Percentiles rank a stretch among this genome's conserved stretches.
Conservation (phyloP, 495 filamentous ascomycete species). For the Pyrenopolyporus hunteri region DNA sequence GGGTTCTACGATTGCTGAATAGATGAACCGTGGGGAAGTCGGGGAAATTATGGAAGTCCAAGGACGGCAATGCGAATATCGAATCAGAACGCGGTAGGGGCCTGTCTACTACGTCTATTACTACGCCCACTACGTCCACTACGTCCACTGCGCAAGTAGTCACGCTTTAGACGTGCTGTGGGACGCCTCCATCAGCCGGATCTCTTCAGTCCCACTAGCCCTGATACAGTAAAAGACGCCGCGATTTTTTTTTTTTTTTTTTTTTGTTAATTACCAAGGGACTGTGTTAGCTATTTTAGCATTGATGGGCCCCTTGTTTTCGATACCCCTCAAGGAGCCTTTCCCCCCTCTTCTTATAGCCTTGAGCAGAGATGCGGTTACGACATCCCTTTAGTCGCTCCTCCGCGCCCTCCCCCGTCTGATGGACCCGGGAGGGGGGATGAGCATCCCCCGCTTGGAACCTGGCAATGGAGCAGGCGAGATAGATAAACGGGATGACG, state of each 20-base stretch:
- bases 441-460: conserved; percentile 24
- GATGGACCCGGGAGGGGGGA: conserved; percentile 5
- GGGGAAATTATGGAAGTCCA: conserved; percentile 21
- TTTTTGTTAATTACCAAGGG: not conserved
- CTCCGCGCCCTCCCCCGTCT: conserved; percentile 8
- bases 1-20: conserved; percentile 21
- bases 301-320: conserved; percentile 1
- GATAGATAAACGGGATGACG: conserved; percentile 35
- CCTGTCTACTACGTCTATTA: no score
- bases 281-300: no score
- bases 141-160: not conserved
- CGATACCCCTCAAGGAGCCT: conserved; percentile 1
- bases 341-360: not conserved
- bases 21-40: conserved; percentile 28
- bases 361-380: not conserved
- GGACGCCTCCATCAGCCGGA: conserved; percentile 8
- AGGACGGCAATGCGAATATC: conserved; percentile 27
- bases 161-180: conserved; percentile 8
- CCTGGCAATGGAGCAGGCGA: conserved; percentile 22
- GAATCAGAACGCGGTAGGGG: conserved; percentile 5
- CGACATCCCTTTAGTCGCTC: conserved; percentile 16
- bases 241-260: not conserved
- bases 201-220: conserved; percentile 7
- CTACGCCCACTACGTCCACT: no score
- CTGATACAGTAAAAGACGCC: conserved; percentile 11